phyloP scores from a whole-genome alignment of 179 eudicot species.

The Nepenthes alata region DNA sequence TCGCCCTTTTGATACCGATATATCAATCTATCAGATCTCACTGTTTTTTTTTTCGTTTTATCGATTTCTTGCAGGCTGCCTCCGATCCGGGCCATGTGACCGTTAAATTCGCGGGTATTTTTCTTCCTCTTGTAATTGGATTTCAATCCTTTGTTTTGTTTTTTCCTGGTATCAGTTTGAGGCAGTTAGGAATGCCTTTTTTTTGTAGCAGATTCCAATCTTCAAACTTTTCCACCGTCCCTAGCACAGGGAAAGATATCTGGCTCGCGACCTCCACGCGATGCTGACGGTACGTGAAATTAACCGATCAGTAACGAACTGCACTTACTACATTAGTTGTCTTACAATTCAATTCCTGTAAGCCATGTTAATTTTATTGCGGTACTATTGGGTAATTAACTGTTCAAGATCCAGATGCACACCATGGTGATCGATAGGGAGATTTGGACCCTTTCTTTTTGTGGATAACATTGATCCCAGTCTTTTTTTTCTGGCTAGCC shows the following conservation, averaged over 20 bases:
- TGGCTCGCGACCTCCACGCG: slow-evolving; percentile 64
- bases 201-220: slow-evolving; percentile 45
- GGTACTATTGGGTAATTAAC: neutral
- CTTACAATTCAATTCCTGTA: neutral
- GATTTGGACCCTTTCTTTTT: no score
- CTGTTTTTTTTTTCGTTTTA: neutral
- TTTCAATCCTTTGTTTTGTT: slow-evolving; percentile 1
- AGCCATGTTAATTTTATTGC: neutral
- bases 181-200: neutral
- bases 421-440: no score
- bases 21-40: slow-evolving; percentile 11
- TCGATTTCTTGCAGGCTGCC: slow-evolving; percentile 38
- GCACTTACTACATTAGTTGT: no score
- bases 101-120: slow-evolving; percentile 58
- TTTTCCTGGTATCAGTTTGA: neutral
- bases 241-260: slow-evolving; percentile 76
- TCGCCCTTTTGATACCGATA: neutral
- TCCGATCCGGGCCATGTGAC: slow-evolving; percentile 38
- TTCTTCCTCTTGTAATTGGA: neutral
- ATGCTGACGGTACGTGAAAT: slow-evolving; percentile 60
- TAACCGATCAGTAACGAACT: neutral
- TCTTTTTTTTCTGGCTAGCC: no score
- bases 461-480: no score
- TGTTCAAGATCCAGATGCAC: no score
- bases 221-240: slow-evolving; percentile 85